These are phyloP conservation scores for Amanita thiersii DNA, from an alignment of 768 basidiomycete genomes.

Conservation along the genomic window DNA sequence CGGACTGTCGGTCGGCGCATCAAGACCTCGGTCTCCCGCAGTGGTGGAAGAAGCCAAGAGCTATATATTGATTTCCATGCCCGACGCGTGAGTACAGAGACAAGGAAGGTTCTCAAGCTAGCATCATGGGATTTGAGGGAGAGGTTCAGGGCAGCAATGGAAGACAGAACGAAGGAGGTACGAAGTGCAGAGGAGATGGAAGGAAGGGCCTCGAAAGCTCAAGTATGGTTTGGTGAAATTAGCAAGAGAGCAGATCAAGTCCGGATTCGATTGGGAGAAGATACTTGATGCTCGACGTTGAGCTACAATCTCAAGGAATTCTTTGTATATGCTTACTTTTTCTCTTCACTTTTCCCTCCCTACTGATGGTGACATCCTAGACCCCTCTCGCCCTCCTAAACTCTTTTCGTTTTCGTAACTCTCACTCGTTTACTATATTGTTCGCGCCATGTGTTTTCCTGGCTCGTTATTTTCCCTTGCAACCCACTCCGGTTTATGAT, in stretches of 20 bases:
- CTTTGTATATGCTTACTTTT: background rate
- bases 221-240: slow-evolving; percentile 61
- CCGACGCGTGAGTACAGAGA: slow-evolving; percentile 70
- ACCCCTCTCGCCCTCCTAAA: too few relatives aligned
- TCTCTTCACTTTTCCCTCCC: too few relatives aligned
- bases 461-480: too few relatives aligned
- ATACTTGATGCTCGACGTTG: background rate
- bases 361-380: too few relatives aligned
- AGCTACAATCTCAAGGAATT: too few relatives aligned
- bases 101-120: slow-evolving; percentile 85
- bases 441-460: too few relatives aligned
- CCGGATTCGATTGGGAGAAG: slow-evolving; percentile 17
- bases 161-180: slow-evolving; percentile 73
- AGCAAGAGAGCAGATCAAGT: slow-evolving; percentile 37
- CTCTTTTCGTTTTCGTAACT: too few relatives aligned
- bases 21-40: slow-evolving; percentile 47
- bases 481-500: too few relatives aligned
- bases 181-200: slow-evolving; percentile 68
- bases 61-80: slow-evolving; percentile 65
- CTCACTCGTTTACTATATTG: too few relatives aligned
- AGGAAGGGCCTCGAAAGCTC: slow-evolving; percentile 59
- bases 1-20: slow-evolving; percentile 84
- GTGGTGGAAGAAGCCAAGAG: slow-evolving; percentile 38
- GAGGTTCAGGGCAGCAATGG: slow-evolving; percentile 73
- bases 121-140: slow-evolving; percentile 88